Evolutionary conservation across 768 basidiomycete genomes (phyloP).

Genomic region (Cystobasidium tubakii): DNA sequence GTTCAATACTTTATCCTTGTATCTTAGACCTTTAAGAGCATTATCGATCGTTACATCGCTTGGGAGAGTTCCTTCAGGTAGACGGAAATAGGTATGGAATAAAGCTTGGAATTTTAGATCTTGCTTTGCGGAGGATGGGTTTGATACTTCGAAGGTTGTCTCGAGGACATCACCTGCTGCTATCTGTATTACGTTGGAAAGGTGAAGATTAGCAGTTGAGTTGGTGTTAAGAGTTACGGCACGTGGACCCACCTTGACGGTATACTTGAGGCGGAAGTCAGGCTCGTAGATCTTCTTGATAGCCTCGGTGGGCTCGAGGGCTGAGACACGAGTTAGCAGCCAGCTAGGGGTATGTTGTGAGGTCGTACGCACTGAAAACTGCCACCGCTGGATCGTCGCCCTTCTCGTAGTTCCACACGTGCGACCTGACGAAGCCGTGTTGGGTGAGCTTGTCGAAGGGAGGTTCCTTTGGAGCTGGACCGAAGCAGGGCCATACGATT

Average conservation of each 20-base stretch:
- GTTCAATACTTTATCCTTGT: slow-evolving; percentile 64
- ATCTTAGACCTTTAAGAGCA: slow-evolving; percentile 62
- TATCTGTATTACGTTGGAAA: slow-evolving; percentile 49
- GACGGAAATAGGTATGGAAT: slow-evolving; percentile 79
- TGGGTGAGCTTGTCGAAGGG: slow-evolving; percentile 64
- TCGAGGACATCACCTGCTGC: slow-evolving; percentile 34
- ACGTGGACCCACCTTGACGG: slow-evolving; percentile 63
- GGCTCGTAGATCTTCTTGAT: slow-evolving; percentile 61
- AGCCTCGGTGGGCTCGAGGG: slow-evolving; percentile 59
- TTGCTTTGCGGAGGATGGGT: slow-evolving; percentile 56
- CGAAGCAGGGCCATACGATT: slow-evolving; percentile 68
- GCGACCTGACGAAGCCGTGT: slow-evolving; percentile 85
- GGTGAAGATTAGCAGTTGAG: no score
- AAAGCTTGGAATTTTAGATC: slow-evolving; percentile 82
- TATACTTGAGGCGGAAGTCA: slow-evolving; percentile 68
- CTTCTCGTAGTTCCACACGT: slow-evolving; percentile 64
- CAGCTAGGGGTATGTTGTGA: no score
- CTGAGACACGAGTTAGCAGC: no score
- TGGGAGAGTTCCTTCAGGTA: slow-evolving; percentile 53
- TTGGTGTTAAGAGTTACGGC: background rate
- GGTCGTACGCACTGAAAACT: slow-evolving; percentile 66
- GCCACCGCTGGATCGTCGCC: slow-evolving; percentile 67
- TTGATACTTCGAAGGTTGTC: slow-evolving; percentile 62
- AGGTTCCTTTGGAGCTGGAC: slow-evolving; percentile 63
- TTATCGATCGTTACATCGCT: slow-evolving; percentile 59